These are phyloP conservation scores for Lepidium aucheri DNA, from an alignment of 345 rosid species.

Conservation along the genomic window DNA sequence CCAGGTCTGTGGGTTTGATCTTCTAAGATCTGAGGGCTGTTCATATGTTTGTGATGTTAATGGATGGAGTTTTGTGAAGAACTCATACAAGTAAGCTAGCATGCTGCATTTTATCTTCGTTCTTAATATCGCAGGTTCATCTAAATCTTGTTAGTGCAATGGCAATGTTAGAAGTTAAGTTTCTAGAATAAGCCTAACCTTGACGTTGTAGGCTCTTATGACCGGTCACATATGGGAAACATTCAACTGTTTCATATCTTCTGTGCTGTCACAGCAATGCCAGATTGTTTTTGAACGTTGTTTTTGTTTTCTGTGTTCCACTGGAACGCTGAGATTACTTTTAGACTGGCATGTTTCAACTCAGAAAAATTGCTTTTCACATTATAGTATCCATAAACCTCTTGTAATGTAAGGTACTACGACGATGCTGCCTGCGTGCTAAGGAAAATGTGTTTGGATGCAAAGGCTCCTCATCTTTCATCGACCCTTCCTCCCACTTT, in stretches of 20 bases:
- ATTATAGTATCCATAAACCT: constrained; percentile 2
- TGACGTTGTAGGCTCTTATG: neutral
- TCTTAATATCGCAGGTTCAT: neutral
- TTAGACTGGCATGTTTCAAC: neutral
- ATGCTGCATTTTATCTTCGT: neutral
- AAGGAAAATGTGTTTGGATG: constrained; percentile 96
- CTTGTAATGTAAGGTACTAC: constrained; percentile 55
- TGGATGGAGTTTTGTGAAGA: constrained; percentile 99
- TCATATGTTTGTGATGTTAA: constrained; percentile 99
- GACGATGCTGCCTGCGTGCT: constrained; percentile 98
- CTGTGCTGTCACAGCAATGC: neutral
- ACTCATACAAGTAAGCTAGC: constrained; percentile 82
- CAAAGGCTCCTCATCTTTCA: constrained; percentile 98
- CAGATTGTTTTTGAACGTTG: neutral
- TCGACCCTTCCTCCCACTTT: constrained; percentile 79
- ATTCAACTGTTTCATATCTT: neutral
- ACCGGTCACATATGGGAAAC: neutral
- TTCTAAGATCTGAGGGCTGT: constrained; percentile 90
- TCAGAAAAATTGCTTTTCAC: neutral
- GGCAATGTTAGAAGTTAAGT: neutral
- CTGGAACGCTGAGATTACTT: neutral
- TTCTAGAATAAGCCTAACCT: neutral
- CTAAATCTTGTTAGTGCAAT: neutral
- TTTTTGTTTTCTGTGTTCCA: neutral
- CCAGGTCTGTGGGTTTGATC: constrained; percentile 99